Evolutionary conservation across 2,329 filamentous ascomycete species (phyloP).

Genomic region (Salinomyces thailandicus): DNA sequence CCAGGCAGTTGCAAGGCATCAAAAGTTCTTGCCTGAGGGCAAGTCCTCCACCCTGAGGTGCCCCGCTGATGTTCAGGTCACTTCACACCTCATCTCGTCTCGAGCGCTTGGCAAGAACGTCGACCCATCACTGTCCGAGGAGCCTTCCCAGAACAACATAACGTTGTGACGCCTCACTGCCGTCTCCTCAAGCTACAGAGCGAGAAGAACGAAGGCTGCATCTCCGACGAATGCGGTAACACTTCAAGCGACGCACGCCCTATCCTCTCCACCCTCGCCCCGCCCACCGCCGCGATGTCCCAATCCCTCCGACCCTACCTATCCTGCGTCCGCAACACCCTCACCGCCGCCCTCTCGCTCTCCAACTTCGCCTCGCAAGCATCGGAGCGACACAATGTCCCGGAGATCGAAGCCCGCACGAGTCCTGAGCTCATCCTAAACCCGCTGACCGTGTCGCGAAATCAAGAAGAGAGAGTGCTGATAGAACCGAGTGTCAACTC

Average conservation of each 20-base stretch:
- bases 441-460: constrained; percentile 79
- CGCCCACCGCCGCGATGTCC: constrained; percentile 42
- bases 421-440: constrained; percentile 92
- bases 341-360: constrained; percentile 85
- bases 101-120: no score
- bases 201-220: no score
- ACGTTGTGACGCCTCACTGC: no score
- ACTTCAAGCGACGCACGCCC: background rate
- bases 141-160: no score
- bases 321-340: constrained; percentile 85
- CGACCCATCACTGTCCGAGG: no score
- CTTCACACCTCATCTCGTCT: no score
- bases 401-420: constrained; percentile 85
- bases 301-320: constrained; percentile 96
- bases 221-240: background rate
- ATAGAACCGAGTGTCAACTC: constrained; percentile 97
- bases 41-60: no score
- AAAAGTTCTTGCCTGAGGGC: no score
- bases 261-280: background rate
- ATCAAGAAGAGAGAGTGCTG: constrained; percentile 92
- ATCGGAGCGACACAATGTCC: constrained; percentile 93
- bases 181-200: no score
- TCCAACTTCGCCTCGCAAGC: constrained; percentile 97
- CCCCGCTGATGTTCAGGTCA: no score
- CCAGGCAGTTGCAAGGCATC: no score